Evolutionary conservation across 2,329 filamentous ascomycete species (phyloP), one percentile per base, ranked within the genome.

Genomic region (Epichloe bromicola): DNA sequence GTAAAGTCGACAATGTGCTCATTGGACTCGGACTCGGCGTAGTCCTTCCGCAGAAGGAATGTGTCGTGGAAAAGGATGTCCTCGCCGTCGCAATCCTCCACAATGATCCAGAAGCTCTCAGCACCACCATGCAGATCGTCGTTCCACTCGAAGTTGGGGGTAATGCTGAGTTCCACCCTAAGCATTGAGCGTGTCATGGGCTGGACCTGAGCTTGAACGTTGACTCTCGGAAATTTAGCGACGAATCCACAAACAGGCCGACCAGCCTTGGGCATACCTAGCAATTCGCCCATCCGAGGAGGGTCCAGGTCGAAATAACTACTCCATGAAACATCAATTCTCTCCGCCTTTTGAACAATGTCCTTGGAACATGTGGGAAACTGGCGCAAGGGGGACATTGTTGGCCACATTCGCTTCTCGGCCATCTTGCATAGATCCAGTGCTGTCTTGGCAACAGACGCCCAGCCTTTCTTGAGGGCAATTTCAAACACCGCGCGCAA

Each of bases 341-440:
- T 80, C 71, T 98, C 93, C 3, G 90, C 85, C 69, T 97, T 97
- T 58, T 88, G 83, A 46, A 97, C 74, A 49, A 97, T 87, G 53
- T 97, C 91, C 40, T 82, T 75, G 3, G 90, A 82, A 62, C 89
- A 95, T 39, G 74, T 72, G 3, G 85, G 80, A 63, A 98, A 98
- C 62, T 98, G 93, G 50, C 93, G 82, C 34, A 98, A 74, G 11
- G 94, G 93, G 38, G 88, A 88, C 93, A 97, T 98, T 5, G 91
- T 97, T 14, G 91, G 90, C 93, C 93, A 98, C 94, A 98, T 98
- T 47, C 94, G 80, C 75, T 95, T 95, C 73, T 98, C 93, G 0
- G 91, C 93, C 88, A 95, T 97, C 72, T 98, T 98, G 72, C 94
- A 98, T 49, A 98, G 77, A 60, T 95, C 88, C 41, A 98, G 74